Evolutionary conservation across 2,329 filamentous ascomycete species (phyloP).

Genomic region (Cercospora citrullina): DNA sequence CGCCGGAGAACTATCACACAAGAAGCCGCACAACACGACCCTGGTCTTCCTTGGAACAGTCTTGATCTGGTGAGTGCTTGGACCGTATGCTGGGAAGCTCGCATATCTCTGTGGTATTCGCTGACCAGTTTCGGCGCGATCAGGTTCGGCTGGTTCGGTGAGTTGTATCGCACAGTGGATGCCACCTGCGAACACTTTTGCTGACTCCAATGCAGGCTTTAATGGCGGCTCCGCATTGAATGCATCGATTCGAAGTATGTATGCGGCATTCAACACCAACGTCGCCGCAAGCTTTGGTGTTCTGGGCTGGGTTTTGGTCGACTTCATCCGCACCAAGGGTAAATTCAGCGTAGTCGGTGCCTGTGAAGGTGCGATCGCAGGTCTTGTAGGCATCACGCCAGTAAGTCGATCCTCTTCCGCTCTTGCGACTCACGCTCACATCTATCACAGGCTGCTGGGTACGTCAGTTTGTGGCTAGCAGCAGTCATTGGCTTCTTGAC

Average conservation of each 20-base stretch:
- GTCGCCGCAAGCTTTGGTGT: slow-evolving; percentile 56
- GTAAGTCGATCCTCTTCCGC: background rate
- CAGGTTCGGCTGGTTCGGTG: slow-evolving; percentile 57
- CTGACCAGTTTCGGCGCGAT: slow-evolving; percentile 29
- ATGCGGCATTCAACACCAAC: slow-evolving; percentile 60
- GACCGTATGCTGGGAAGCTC: slow-evolving; percentile 52
- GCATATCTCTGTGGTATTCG: background rate
- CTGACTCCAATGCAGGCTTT: slow-evolving; percentile 42
- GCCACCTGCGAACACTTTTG: background rate
- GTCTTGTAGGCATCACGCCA: slow-evolving; percentile 61
- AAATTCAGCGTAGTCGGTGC: slow-evolving; percentile 58
- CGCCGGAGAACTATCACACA: slow-evolving; percentile 50
- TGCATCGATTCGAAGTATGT: slow-evolving; percentile 54
- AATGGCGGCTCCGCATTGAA: slow-evolving; percentile 59
- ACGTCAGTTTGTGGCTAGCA: slow-evolving; percentile 40
- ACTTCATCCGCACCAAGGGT: slow-evolving; percentile 54
- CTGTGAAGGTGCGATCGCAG: slow-evolving; percentile 59
- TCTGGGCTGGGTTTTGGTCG: slow-evolving; percentile 57
- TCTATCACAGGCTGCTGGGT: slow-evolving; percentile 46
- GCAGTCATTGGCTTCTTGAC: slow-evolving; percentile 59
- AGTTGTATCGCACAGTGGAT: background rate
- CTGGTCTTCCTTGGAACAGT: slow-evolving; percentile 65
- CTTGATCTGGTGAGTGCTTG: slow-evolving; percentile 57
- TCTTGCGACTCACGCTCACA: background rate
- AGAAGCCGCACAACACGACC: slow-evolving; percentile 63